These are phyloP conservation scores for Sarcomyxa edulis DNA, from an alignment of 768 basidiomycete genomes.

Conservation along the genomic window DNA sequence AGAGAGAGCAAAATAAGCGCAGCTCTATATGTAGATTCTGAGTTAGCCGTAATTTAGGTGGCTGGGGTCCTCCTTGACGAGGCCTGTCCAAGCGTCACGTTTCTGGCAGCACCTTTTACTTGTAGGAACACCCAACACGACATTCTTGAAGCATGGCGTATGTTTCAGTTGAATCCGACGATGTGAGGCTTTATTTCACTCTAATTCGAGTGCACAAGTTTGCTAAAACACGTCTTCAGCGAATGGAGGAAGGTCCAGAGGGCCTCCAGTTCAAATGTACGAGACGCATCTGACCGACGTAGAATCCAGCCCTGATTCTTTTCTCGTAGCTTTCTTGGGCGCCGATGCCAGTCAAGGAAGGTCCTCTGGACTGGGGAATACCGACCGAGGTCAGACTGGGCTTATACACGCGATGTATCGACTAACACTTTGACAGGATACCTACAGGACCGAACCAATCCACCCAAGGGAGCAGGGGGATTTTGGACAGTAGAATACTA, in stretches of 20 bases:
- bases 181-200: constrained; percentile 35
- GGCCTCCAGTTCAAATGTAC: constrained; percentile 71
- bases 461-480: constrained; percentile 40
- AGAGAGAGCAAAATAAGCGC: too few species aligned
- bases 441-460: constrained; percentile 44
- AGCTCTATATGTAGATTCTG: constrained; percentile 1
- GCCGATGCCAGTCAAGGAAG: constrained; percentile 29
- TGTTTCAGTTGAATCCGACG: constrained; percentile 67
- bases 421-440: constrained; percentile 43
- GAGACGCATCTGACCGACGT: constrained; percentile 11
- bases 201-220: too few species aligned
- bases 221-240: constrained; percentile 28
- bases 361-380: constrained; percentile 38
- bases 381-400: constrained; percentile 42
- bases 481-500: constrained; percentile 87
- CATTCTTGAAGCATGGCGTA: constrained; percentile 77
- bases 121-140: constrained; percentile 8
- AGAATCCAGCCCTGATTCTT: background rate
- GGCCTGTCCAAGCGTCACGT: too few species aligned
- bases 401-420: background rate
- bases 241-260: constrained; percentile 61
- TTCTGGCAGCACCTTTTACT: too few species aligned
- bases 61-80: too few species aligned
- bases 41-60: too few species aligned
- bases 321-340: constrained; percentile 50